A percentile compares a stretch with the other conserved stretches of the same genome.
These are phyloP conservation scores for Naganishia randhawae DNA, from an alignment of 768 basidiomycete genomes.

Conservation along the genomic window DNA sequence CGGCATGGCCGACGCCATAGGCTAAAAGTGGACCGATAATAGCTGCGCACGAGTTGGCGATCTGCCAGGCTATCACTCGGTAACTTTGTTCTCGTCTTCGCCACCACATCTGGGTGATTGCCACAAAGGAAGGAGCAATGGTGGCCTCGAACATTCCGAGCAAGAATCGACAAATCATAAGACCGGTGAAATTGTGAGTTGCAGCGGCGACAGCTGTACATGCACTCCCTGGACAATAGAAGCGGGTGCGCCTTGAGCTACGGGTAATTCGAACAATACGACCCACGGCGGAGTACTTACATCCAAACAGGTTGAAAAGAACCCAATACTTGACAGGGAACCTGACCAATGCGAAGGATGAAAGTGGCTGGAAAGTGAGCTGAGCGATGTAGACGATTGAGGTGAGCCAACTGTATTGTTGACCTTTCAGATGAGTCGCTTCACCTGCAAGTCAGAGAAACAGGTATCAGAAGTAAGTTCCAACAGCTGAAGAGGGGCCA, in stretches of 20 bases:
- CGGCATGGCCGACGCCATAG: slow-evolving; percentile 26
- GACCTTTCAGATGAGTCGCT: slow-evolving; percentile 49
- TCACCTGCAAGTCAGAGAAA: slow-evolving; percentile 17
- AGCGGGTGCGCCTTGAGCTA: too few species aligned
- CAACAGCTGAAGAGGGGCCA: neutral
- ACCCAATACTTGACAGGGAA: slow-evolving; percentile 52
- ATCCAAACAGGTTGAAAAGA: slow-evolving; percentile 15
- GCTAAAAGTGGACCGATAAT: slow-evolving; percentile 26
- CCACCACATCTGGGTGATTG: slow-evolving; percentile 23
- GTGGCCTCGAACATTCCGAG: slow-evolving; percentile 30
- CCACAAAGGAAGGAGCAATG: slow-evolving; percentile 25
- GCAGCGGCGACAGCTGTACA: slow-evolving; percentile 35
- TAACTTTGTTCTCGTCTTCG: slow-evolving; percentile 25
- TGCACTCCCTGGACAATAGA: slow-evolving; percentile 18
- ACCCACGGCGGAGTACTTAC: neutral
- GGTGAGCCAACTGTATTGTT: slow-evolving; percentile 55
- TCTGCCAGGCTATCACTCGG: slow-evolving; percentile 24
- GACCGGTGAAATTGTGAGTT: slow-evolving; percentile 21
- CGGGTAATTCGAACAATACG: too few species aligned
- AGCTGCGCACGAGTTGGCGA: slow-evolving; percentile 26
- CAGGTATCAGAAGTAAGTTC: neutral
- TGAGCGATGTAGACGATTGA: slow-evolving; percentile 56
- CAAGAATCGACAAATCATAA: slow-evolving; percentile 26
- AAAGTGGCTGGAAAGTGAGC: slow-evolving; percentile 54
- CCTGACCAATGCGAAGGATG: slow-evolving; percentile 53